phyloP scores from a whole-genome alignment of 2,329 filamentous ascomycete genomes.

The Endocalyx cinctus region DNA sequence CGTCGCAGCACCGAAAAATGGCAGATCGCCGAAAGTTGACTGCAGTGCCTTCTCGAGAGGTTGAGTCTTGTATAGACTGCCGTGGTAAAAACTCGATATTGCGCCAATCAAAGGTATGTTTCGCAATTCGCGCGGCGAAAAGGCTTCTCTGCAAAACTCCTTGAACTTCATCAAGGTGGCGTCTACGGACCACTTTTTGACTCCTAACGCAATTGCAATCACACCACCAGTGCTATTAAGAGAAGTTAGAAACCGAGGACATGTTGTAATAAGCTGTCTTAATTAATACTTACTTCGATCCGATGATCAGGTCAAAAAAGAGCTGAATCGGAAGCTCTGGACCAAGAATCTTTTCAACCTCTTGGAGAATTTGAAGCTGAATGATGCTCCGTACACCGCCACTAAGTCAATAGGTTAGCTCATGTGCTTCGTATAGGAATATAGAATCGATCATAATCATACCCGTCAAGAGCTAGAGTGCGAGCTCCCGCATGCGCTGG shows the following conservation, averaged over 20 bases:
- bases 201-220: slow-evolving; percentile 25
- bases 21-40: slow-evolving; percentile 24
- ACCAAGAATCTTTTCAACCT: slow-evolving; percentile 26
- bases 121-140: slow-evolving; percentile 23
- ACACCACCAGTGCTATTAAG: slow-evolving; percentile 22
- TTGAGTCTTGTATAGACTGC: slow-evolving; percentile 27
- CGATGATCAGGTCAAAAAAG: slow-evolving; percentile 29
- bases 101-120: slow-evolving; percentile 23
- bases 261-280: not conserved
- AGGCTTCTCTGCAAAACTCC: slow-evolving; percentile 23
- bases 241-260: slow-evolving; percentile 3
- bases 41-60: slow-evolving; percentile 22
- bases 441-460: slow-evolving; percentile 1
- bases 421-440: not conserved
- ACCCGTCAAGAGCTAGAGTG: slow-evolving; percentile 27
- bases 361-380: slow-evolving; percentile 23
- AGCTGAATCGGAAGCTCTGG: slow-evolving; percentile 25
- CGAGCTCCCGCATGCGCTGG: slow-evolving; percentile 24
- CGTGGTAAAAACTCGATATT: slow-evolving; percentile 25
- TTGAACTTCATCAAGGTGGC: slow-evolving; percentile 26
- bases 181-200: slow-evolving; percentile 28
- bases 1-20: slow-evolving; percentile 24
- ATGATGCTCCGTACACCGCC: slow-evolving; percentile 25
- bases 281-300: slow-evolving; percentile 21
- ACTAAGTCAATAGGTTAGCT: slow-evolving; percentile 9